Base-by-base conservation (phyloP, 345 rosid species). In the Melaleuca alternifolia region DNA sequence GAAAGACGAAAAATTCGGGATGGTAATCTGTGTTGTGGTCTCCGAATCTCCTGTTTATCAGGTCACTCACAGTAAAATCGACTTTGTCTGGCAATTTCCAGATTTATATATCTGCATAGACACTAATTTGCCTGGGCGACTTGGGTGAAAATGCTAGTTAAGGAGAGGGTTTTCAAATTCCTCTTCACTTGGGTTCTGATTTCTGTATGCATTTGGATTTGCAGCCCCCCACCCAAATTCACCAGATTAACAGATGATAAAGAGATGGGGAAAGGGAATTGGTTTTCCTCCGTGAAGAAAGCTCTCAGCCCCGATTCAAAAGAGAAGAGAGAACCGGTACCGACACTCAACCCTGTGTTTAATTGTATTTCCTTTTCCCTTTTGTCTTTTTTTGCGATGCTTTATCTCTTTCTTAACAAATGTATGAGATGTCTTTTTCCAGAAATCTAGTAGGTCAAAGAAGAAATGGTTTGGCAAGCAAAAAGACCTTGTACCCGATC, bases 181-280 rank as follows among this genome's bases (percentile, higher is more conserved):
- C 81, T 71, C 37, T 65, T 37, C 81, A 71, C 8, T 71, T 71
- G 48, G 81, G 26, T 71, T 71, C 79, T 71, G 48, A 5, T 20
- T 71, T 3, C 5, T 51, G 53, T 14, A 51, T 51, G 18, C 53
- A 51, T 51, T 14, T 51, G 53, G 53, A 51, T 51, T 51, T 51
- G 53, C 53, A 41, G 41, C 76, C 30, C 10, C 21, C 82, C 82
- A 30, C 82, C 48, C 48, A 33, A 75, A 28, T 53, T 53, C 56
- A 54, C 56, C 56, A 23, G 5, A 48, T 89, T 61, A 52, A 83
- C 90, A 88, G 91, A 91, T 87, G 92, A 89, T 92, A 88, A 90
- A 88, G 89, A 91, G 91, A 97, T 97, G 99, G 99, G 99, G 82
- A 96, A 96, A 89, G 98, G 96, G 33, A 97, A 95, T 87, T 97